These are phyloP conservation scores for Claviceps sp. DNA, from an alignment of 2,329 filamentous ascomycete species.

Conservation along the genomic window DNA sequence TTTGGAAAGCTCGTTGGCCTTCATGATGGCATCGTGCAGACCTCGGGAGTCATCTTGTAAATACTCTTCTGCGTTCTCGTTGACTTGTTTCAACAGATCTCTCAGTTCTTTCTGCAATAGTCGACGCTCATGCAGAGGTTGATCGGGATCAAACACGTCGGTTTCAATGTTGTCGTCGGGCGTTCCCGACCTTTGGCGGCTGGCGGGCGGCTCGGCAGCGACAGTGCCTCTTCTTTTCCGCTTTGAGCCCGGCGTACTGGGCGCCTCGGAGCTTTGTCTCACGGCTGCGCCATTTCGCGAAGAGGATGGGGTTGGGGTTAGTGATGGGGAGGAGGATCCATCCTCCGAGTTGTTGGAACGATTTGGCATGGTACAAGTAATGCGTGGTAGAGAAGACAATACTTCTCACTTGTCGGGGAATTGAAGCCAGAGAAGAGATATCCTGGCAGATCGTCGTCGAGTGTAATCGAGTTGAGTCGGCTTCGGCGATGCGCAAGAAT, in stretches of 20 bases:
- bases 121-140: slow-evolving; percentile 61
- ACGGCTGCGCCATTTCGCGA: slow-evolving; percentile 13
- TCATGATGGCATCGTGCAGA: slow-evolving; percentile 50
- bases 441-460: no score
- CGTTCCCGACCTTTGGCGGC: slow-evolving; percentile 8
- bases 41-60: slow-evolving; percentile 51
- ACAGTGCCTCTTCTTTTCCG: slow-evolving; percentile 18
- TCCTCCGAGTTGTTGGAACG: slow-evolving; percentile 10
- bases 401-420: no score
- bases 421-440: no score
- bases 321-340: slow-evolving; percentile 10
- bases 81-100: slow-evolving; percentile 43
- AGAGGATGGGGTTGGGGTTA: slow-evolving; percentile 8
- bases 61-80: slow-evolving; percentile 62
- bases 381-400: neutral
- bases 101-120: slow-evolving; percentile 56
- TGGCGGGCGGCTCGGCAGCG: slow-evolving; percentile 12
- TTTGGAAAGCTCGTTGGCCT: slow-evolving; percentile 50
- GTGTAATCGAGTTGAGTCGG: neutral
- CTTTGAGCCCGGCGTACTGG: slow-evolving; percentile 15
- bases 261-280: slow-evolving; percentile 13
- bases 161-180: slow-evolving; percentile 8
- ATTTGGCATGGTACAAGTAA: slow-evolving; percentile 12
- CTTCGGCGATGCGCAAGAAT: neutral
- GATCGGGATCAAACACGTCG: slow-evolving; percentile 66